Evolutionary conservation across 306 rosid genomes (phyloP).

Genomic region (Coriaria nepalensis): DNA sequence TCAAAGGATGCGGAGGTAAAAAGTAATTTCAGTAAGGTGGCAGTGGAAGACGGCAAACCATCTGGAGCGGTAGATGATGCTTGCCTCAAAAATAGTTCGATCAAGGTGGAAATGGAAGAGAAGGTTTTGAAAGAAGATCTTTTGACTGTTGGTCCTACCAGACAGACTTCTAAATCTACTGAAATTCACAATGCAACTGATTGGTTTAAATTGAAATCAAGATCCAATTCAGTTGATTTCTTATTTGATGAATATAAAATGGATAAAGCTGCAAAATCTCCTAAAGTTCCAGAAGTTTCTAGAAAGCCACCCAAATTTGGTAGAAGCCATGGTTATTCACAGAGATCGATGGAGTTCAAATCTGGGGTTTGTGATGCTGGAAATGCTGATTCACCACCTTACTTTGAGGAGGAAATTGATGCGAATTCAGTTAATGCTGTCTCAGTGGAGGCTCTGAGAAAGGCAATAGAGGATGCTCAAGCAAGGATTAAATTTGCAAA

Average conservation of each 20-base stretch:
- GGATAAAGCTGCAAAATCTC: conserved; percentile 21
- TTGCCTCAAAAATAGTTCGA: background rate
- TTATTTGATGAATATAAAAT: conserved; percentile 36
- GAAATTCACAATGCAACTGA: conserved; percentile 26
- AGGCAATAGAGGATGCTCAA: conserved; percentile 93
- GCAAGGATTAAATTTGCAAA: conserved; percentile 54
- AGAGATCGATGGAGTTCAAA: conserved; percentile 24
- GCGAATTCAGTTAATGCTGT: conserved; percentile 70
- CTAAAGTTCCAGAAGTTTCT: conserved; percentile 28
- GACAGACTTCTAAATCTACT: conserved; percentile 28
- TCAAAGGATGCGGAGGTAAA: conserved; percentile 17
- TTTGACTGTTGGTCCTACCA: conserved; percentile 24
- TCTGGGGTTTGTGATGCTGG: conserved; percentile 24
- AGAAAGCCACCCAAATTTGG: conserved; percentile 18
- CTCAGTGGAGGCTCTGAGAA: conserved; percentile 72
- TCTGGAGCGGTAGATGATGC: conserved; percentile 1
- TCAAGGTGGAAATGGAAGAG: conserved; percentile 5
- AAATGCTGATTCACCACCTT: conserved; percentile 35
- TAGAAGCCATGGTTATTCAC: conserved; percentile 16
- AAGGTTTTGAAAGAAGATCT: conserved; percentile 20
- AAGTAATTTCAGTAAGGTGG: conserved; percentile 15
- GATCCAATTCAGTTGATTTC: conserved; percentile 25
- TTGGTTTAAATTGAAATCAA: background rate
- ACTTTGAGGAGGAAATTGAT: conserved; percentile 50
- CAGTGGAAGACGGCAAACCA: background rate